phyloP scores from a whole-genome alignment of 2,329 filamentous ascomycete species.

The Mycocentrospora acerina region DNA sequence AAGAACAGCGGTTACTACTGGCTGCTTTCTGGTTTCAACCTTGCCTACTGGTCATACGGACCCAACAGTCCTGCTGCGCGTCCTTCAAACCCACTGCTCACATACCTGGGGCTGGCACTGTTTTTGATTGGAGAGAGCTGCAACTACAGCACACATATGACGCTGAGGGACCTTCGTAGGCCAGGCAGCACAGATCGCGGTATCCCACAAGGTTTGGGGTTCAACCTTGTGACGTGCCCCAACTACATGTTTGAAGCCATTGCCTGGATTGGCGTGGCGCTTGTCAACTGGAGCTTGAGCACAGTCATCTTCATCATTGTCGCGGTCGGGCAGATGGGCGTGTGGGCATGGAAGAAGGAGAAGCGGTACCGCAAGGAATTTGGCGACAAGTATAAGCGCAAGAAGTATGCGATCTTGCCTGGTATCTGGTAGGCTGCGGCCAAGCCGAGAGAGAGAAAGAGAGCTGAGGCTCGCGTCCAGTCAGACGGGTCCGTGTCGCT shows the following conservation, averaged over 20 bases:
- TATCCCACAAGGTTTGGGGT: conserved; percentile 84
- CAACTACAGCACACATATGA: conserved; percentile 79
- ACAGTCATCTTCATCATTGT: conserved; percentile 75
- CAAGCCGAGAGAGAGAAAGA: too few species aligned
- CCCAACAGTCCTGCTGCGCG: conserved; percentile 69
- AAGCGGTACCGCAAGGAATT: conserved; percentile 86
- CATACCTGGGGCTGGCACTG: conserved; percentile 66
- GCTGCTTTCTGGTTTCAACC: conserved; percentile 75
- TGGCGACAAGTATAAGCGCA: conserved; percentile 91
- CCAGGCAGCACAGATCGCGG: conserved; percentile 78
- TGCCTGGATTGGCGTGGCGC: conserved; percentile 79
- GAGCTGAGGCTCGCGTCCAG: not conserved
- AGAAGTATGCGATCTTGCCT: conserved; percentile 81
- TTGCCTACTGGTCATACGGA: conserved; percentile 82
- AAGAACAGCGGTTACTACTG: conserved; percentile 97
- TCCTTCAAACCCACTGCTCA: conserved; percentile 47
- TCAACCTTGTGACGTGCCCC: conserved; percentile 85
- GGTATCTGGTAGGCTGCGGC: conserved; percentile 62
- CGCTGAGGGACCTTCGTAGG: conserved; percentile 74
- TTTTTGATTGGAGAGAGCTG: conserved; percentile 76
- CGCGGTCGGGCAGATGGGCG: conserved; percentile 76
- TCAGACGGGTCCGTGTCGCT: too few species aligned
- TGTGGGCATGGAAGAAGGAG: conserved; percentile 93
- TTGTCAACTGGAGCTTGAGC: conserved; percentile 77
- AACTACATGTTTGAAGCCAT: conserved; percentile 95